Percentiles rank a stretch among this genome's conserved stretches.
Evolutionary conservation across 2,329 filamentous ascomycete genomes (phyloP).

Genomic region (Hysterium pulicare): DNA sequence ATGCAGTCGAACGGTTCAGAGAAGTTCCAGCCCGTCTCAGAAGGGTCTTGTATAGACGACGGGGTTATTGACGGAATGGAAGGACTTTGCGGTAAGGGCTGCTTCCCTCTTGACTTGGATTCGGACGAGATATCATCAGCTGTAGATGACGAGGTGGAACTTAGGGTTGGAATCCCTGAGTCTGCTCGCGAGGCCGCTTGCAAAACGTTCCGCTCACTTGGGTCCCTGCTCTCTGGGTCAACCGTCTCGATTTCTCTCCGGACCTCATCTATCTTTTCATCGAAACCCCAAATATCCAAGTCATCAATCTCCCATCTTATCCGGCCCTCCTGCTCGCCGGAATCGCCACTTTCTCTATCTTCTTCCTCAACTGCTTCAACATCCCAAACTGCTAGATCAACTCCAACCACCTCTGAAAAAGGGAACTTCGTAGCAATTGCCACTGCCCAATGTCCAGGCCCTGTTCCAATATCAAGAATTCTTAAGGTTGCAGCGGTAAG

Average conservation of each 20-base stretch:
- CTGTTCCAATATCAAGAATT: conserved; percentile 45
- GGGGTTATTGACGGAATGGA: not conserved
- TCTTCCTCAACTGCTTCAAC: conserved; percentile 47
- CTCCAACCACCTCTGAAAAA: conserved; percentile 47
- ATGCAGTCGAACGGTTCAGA: conserved; percentile 49
- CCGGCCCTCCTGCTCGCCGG: conserved; percentile 17
- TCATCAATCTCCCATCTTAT: conserved; percentile 39
- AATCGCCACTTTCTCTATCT: conserved; percentile 10
- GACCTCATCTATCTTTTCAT: conserved; percentile 16
- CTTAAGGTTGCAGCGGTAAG: conserved; percentile 22
- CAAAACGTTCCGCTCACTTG: too few relatives aligned
- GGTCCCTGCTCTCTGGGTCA: not conserved
- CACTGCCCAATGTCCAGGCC: conserved; percentile 50
- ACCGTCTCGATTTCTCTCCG: not conserved
- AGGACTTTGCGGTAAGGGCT: not conserved
- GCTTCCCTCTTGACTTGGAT: conserved; percentile 11
- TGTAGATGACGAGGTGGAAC: too few relatives aligned
- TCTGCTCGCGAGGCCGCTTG: too few relatives aligned
- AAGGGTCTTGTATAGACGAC: not conserved
- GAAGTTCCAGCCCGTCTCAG: conserved; percentile 44
- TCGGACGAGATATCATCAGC: too few relatives aligned
- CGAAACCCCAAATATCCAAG: conserved; percentile 32
- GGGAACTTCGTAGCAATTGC: conserved; percentile 46
- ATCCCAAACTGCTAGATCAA: conserved; percentile 49
- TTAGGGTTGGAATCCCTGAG: too few relatives aligned